Base-by-base conservation (phyloP, 177 flowering plant genomes). In the Vitis hybrid region DNA sequence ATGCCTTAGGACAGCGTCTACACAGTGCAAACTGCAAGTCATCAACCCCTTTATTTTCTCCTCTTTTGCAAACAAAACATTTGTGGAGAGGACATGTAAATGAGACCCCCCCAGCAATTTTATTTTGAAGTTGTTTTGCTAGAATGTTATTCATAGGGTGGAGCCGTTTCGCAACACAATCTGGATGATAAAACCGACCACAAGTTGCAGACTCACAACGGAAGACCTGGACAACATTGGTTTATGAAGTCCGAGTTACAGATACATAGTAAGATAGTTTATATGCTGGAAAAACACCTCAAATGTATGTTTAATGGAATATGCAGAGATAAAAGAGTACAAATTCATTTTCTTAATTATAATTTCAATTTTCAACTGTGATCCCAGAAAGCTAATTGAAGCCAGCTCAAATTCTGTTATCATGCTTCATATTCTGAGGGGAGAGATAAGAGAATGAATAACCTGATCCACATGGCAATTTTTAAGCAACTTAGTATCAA, bases 1-100 rank as follows among this genome's bases (percentile, higher is more conserved):
- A 91, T 49, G 90, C 80, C 75, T 71, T 89, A 6, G 97, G 97
- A 74, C 97, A 91, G 6, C 93, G 91, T 71, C 94, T 78, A 69
- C 97, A 91, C 2, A 87, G 13, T 54, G 92, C 97, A 75, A 91
- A 87, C 59, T 89, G 92, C 82, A 86, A 66, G 4, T 81, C 86
- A 50, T 11, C 24, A 21, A 65, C 73, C 11, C 65, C 66, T 60
- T 77, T 81, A 56, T 86, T 74, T 75, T 91, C 97, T 61, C 56
- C 70, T 72, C 77, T 59, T 58, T 83, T 79, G 74, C 97, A 91
- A 12, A 74, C 56, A 58, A 2, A 52, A 62, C 97, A 91, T 65
- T 77, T 84, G 69, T 91, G 97, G 30, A 74, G 78, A 11, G 97
- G 89, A 68, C 97, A 91, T 4, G 80, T 72, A 82, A 89, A 89